Conservation (phyloP, 495 filamentous ascomycete species). For the Penicillium turbatum region DNA sequence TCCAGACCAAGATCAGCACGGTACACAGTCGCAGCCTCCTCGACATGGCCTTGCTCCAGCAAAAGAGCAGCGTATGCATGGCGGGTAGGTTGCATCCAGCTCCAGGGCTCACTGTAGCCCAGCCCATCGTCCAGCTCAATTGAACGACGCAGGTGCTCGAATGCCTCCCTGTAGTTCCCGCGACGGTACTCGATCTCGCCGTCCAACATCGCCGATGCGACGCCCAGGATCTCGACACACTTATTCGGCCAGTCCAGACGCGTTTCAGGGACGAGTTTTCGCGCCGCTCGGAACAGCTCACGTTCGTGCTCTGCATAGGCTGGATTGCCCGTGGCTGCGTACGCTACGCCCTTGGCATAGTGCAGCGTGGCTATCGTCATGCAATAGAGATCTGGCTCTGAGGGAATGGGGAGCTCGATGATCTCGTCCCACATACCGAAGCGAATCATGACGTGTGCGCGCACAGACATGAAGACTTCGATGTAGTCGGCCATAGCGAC, state of each 20-base stretch:
- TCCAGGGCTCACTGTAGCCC: slow-evolving; percentile 64
- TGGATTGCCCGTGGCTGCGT: slow-evolving; percentile 49
- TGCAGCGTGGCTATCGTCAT: slow-evolving; percentile 55
- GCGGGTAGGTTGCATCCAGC: slow-evolving; percentile 64
- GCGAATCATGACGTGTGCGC: slow-evolving; percentile 57
- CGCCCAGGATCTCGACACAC: slow-evolving; percentile 49
- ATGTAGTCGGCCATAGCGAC: slow-evolving; percentile 63
- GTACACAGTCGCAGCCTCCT: slow-evolving; percentile 54
- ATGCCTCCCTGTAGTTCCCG: slow-evolving; percentile 50
- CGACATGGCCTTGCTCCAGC: slow-evolving; percentile 55
- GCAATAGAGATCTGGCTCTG: slow-evolving; percentile 52
- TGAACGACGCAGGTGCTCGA: slow-evolving; percentile 46
- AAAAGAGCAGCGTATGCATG: slow-evolving; percentile 63
- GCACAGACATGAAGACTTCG: slow-evolving; percentile 56
- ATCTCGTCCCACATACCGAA: slow-evolving; percentile 63
- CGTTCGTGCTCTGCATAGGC: slow-evolving; percentile 42
- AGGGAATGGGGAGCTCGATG: slow-evolving; percentile 40
- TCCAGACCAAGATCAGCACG: slow-evolving; percentile 57
- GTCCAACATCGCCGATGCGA: slow-evolving; percentile 59
- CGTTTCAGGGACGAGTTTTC: slow-evolving; percentile 38
- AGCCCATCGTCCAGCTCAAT: slow-evolving; percentile 53
- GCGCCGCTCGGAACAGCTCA: slow-evolving; percentile 41
- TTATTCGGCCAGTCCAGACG: slow-evolving; percentile 58
- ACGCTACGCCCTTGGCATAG: slow-evolving; percentile 59
- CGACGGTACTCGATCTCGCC: slow-evolving; percentile 63